A percentile compares a stretch with the other conserved stretches of the same genome.
These are phyloP conservation scores for Anthracocystis walkeri DNA, from an alignment of 1,284 basidiomycete species.

Conservation along the genomic window DNA sequence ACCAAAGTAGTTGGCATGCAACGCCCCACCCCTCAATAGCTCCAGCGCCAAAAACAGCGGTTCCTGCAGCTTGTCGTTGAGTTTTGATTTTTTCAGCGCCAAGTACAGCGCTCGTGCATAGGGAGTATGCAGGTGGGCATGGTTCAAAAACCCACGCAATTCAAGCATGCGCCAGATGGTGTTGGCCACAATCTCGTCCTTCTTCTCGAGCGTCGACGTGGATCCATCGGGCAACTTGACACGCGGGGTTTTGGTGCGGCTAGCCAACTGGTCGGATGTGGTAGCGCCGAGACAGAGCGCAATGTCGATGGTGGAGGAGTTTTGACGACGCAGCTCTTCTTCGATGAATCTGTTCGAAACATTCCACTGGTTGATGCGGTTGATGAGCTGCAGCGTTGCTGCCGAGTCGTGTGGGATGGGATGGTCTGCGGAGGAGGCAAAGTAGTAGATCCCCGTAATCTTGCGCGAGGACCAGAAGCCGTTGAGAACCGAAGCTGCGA, in stretches of 20 bases:
- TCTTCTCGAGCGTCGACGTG: conserved; percentile 80
- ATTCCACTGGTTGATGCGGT: conserved; percentile 91
- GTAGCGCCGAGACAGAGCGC: conserved; percentile 93
- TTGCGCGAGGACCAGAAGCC: conserved; percentile 66
- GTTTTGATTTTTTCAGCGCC: conserved; percentile 79
- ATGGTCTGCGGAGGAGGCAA: conserved; percentile 52
- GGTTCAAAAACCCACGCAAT: conserved; percentile 91
- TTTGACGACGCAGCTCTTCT: conserved; percentile 93
- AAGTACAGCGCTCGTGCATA: conserved; percentile 86
- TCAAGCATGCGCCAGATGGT: conserved; percentile 98
- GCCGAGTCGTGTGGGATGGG: conserved; percentile 72
- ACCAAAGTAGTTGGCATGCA: conserved; percentile 93
- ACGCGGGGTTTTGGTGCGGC: conserved; percentile 58
- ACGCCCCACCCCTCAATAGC: conserved; percentile 88
- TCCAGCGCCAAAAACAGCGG: conserved; percentile 89
- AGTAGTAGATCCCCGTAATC: conserved; percentile 64
- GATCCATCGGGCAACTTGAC: conserved; percentile 44
- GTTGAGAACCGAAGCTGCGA: conserved; percentile 61
- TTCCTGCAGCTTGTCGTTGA: conserved; percentile 99
- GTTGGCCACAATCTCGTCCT: conserved; percentile 98
- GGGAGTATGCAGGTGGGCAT: conserved; percentile 85
- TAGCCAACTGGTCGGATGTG: conserved; percentile 56
- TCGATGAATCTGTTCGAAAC: conserved; percentile 88
- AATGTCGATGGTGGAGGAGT: conserved; percentile 97
- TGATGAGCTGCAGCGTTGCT: conserved; percentile 85